phyloP scores from a whole-genome alignment of 2,329 filamentous ascomycete genomes.

The Hyphodiscus sp. region DNA sequence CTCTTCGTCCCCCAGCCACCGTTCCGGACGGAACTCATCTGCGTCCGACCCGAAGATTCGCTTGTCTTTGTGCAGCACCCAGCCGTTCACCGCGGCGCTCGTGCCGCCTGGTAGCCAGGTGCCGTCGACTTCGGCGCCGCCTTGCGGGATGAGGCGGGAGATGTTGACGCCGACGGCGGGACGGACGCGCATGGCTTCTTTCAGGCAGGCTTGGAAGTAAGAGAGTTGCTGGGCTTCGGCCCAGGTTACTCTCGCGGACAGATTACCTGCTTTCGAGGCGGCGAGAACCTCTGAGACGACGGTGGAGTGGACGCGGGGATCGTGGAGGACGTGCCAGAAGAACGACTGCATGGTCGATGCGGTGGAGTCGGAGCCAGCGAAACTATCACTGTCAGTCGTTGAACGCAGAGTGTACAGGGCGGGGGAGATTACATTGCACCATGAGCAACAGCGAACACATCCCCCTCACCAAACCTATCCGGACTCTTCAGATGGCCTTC shows the following conservation, averaged over 20 bases:
- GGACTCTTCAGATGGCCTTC: conserved; percentile 28
- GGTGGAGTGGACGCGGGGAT: neutral
- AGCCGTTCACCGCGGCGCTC: conserved; percentile 36
- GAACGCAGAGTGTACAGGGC: conserved; percentile 21
- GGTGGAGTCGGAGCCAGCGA: conserved; percentile 32
- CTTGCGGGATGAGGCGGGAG: conserved; percentile 38
- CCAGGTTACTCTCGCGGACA: conserved; percentile 27
- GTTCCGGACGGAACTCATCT: conserved; percentile 36
- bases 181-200: conserved; percentile 44
- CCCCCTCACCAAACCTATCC: conserved; percentile 32
- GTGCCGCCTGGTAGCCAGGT: conserved; percentile 39
- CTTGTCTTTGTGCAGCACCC: conserved; percentile 37
- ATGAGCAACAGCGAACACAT: conserved; percentile 13
- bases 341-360: conserved; percentile 34
- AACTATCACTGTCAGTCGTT: neutral
- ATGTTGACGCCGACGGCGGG: conserved; percentile 41
- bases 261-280: conserved; percentile 22
- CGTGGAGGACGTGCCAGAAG: neutral
- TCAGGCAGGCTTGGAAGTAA: conserved; percentile 46
- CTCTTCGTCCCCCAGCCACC: conserved; percentile 34
- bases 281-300: conserved; percentile 15
- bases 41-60: conserved; percentile 38
- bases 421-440: conserved; percentile 39
- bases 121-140: conserved; percentile 36
- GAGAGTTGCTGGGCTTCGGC: conserved; percentile 36